Evolutionary conservation across 2,329 filamentous ascomycete species (phyloP).

Genomic region (Penicillium sp.): DNA sequence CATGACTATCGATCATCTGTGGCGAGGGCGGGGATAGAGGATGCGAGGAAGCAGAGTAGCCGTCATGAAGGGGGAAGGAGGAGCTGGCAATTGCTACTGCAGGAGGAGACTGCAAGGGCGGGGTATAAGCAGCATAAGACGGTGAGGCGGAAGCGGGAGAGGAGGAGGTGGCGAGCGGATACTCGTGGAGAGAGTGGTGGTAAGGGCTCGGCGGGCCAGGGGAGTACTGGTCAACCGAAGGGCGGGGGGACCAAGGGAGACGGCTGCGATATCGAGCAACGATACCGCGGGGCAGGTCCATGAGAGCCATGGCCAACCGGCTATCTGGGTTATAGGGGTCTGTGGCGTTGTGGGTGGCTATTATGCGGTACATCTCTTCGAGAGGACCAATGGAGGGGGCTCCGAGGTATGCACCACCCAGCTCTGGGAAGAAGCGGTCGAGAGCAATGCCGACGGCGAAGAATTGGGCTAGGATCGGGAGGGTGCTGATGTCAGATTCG

Average conservation of each 20-base stretch:
- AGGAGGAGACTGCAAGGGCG: conserved; percentile 41
- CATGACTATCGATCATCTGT: conserved; percentile 35
- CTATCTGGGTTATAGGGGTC: conserved; percentile 55
- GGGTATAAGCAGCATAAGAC: conserved; percentile 41
- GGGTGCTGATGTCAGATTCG: conserved; percentile 68
- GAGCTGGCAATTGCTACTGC: conserved; percentile 38
- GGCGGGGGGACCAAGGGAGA: conserved; percentile 58
- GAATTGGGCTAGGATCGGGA: conserved; percentile 84
- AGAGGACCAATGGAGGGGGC: conserved; percentile 75
- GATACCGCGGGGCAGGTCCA: conserved; percentile 69
- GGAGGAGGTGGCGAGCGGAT: conserved; percentile 34
- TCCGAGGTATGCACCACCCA: conserved; percentile 83
- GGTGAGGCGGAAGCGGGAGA: conserved; percentile 39
- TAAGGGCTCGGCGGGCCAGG: conserved; percentile 37
- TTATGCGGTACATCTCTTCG: conserved; percentile 76
- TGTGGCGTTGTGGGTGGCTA: conserved; percentile 64
- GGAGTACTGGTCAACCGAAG: conserved; percentile 39
- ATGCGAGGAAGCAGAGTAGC: conserved; percentile 36
- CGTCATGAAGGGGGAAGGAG: conserved; percentile 34
- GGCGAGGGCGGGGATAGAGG: conserved; percentile 37
- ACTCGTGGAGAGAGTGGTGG: conserved; percentile 31
- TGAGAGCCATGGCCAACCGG: conserved; percentile 61
- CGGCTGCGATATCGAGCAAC: conserved; percentile 65
- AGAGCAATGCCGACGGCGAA: conserved; percentile 84
- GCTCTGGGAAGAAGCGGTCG: conserved; percentile 86